A percentile compares a stretch with the other conserved stretches of the same genome.
phyloP scores from a whole-genome alignment of 805 yeast genomes.

The Kuraishia capsulata region DNA sequence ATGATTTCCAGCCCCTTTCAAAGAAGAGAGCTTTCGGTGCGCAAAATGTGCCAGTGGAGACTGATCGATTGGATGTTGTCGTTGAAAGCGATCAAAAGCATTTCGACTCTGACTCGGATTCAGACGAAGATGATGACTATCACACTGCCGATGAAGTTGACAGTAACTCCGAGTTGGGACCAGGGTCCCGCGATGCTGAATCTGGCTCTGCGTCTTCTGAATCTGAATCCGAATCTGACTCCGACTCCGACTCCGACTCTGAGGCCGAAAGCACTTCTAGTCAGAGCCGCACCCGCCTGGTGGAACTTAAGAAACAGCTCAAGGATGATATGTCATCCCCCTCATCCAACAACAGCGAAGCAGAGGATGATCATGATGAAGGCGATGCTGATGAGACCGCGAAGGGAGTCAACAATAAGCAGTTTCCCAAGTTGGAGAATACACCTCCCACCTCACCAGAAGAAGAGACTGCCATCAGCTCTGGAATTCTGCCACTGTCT shows the following conservation, averaged over 20 bases:
- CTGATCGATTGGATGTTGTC: too few relatives aligned
- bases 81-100: constrained; percentile 12
- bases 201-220: not conserved
- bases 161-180: not conserved
- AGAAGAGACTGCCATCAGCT: constrained; percentile 15
- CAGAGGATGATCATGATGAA: constrained; percentile 21
- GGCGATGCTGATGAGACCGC: constrained; percentile 14
- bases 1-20: constrained; percentile 12
- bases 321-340: constrained; percentile 8
- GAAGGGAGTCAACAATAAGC: constrained; percentile 9
- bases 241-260: constrained; percentile 5
- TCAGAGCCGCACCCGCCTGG: too few relatives aligned
- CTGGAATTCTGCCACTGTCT: constrained; percentile 10
- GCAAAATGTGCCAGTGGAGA: too few relatives aligned
- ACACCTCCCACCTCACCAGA: constrained; percentile 25
- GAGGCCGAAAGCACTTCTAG: constrained; percentile 6
- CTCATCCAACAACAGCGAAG: not conserved
- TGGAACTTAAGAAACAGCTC: constrained; percentile 15
- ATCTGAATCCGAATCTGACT: not conserved
- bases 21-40: constrained; percentile 11
- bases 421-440: constrained; percentile 8
- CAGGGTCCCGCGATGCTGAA: not conserved
- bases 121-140: constrained; percentile 19
- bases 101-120: not conserved
- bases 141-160: constrained; percentile 20